Percentiles rank a stretch among this genome's conserved stretches.
Evolutionary conservation across 129 eudicot species (phyloP).

Genomic region (Tagetes erecta): DNA sequence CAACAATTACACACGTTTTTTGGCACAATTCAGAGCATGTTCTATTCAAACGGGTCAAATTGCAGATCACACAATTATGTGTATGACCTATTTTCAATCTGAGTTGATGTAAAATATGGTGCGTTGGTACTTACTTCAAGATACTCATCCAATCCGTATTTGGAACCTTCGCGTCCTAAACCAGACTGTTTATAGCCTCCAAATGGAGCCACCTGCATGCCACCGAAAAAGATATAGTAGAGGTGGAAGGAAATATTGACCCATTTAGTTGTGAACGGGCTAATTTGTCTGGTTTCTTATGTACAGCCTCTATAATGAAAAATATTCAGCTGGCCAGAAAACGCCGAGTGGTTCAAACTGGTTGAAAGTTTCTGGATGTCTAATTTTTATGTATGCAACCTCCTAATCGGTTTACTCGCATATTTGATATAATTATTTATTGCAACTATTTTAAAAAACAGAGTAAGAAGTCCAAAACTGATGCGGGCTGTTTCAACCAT

Average conservation of each 20-base stretch:
- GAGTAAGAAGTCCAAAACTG: background rate
- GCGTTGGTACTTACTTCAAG: constrained; percentile 58
- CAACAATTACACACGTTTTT: background rate
- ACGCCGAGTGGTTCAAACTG: background rate
- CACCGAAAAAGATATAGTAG: background rate
- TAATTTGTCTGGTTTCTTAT: background rate
- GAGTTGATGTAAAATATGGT: background rate
- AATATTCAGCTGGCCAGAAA: background rate
- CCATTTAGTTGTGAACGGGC: background rate
- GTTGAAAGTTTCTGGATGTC: background rate
- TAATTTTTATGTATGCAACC: background rate
- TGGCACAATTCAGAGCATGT: background rate
- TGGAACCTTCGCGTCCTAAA: constrained; percentile 95
- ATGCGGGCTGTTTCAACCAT: background rate
- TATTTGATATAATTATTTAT: background rate
- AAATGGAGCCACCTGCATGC: constrained; percentile 84
- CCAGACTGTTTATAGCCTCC: constrained; percentile 98
- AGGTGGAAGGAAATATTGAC: background rate
- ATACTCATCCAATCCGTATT: constrained; percentile 84
- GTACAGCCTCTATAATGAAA: background rate
- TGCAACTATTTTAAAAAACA: background rate
- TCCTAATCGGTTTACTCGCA: background rate
- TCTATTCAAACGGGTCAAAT: background rate
- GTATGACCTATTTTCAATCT: background rate
- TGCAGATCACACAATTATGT: too few relatives aligned